phyloP scores from a whole-genome alignment of 2,329 filamentous ascomycete species.

The Colletotrichum eremochloae region DNA sequence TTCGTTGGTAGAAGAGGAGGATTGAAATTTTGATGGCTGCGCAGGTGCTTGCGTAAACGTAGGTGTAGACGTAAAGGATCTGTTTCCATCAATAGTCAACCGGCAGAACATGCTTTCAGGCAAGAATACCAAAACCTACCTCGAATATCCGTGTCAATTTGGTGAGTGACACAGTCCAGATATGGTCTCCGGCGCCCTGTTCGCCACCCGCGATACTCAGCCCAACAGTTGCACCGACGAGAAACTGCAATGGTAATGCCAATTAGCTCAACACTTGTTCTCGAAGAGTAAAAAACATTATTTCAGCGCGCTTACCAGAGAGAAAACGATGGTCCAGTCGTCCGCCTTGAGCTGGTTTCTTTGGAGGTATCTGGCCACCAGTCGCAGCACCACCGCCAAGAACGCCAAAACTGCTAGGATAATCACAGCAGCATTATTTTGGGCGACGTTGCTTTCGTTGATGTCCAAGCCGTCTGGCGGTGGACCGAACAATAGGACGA shows the following conservation, averaged over 20 bases:
- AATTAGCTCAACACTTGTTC: background rate
- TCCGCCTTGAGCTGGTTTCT: conserved; percentile 19
- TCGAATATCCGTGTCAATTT: conserved; percentile 16
- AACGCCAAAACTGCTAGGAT: conserved; percentile 18
- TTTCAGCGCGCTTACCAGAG: conserved; percentile 8
- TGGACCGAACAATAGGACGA: conserved; percentile 17
- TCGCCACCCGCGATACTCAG: conserved; percentile 27
- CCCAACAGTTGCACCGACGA: conserved; percentile 27
- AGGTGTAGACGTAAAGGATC: conserved; percentile 41
- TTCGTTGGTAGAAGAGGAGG: conserved; percentile 41
- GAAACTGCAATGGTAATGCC: background rate
- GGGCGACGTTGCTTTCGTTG: conserved; percentile 18
- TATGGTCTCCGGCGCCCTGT: conserved; percentile 26
- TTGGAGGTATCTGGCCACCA: conserved; percentile 24
- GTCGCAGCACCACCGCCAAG: conserved; percentile 19
- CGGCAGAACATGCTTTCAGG: accelerated
- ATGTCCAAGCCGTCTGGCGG: conserved; percentile 23
- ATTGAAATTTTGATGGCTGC: conserved; percentile 42
- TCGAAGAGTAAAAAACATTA: no score
- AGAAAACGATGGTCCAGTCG: conserved; percentile 28
- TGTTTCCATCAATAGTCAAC: background rate
- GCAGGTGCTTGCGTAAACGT: conserved; percentile 38
- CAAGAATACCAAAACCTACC: background rate
- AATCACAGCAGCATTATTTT: conserved; percentile 33
- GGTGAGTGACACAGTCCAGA: conserved; percentile 23